Base-by-base conservation (phyloP, 495 filamentous ascomycete genomes). In the Thermothielavioides terrestris region DNA sequence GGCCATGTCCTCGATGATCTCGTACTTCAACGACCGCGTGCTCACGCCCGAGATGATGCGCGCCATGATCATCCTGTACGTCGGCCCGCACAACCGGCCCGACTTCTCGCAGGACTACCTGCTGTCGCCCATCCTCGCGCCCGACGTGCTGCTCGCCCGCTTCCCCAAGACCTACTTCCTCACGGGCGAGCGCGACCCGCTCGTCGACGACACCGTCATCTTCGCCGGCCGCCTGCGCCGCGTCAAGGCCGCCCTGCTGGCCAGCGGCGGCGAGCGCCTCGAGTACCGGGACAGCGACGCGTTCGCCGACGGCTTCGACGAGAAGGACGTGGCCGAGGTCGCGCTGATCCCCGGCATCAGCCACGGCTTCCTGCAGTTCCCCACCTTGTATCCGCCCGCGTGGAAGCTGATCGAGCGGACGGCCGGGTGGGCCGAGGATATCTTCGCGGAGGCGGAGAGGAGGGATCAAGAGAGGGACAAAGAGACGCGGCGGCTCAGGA, bases 1-100 rank as follows among this genome's bases (percentile, higher is more conserved):
- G 7, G 89, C 92, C 34, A 90, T 89, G 68, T 88, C 88, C 1
- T 87, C 81, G n/a, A 91, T 95, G 80, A 90, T 98, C 46, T 94
- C 91, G 10, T 98, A 97, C 70, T 92, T 95, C 62, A 88, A 90
- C 64, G 92, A 98, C 68, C 86, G 94, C 20, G 85, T 98, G 30
- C 76, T 98, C 21, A 89, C 87, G 0, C 94, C 92, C 0, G 94
- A 97, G 64, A 94, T 98, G 88, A 95, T 97, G 85, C 84, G 92
- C 43, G 89, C 89, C 25, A 97, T 98, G 92, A 92, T 98, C 50
- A 95, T 98, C 64, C 77, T 98, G 18, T 98, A 98, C 62, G 85
- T 98, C 54, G 94, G 92, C 14, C 90, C 91, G 0, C 82, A 95
- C 61, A 84, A 89, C 68, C 82, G 89, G 1, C 92, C 92, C 7